Evolutionary conservation across 1,284 basidiomycete genomes (phyloP).

Genomic region (Malassezia equina): DNA sequence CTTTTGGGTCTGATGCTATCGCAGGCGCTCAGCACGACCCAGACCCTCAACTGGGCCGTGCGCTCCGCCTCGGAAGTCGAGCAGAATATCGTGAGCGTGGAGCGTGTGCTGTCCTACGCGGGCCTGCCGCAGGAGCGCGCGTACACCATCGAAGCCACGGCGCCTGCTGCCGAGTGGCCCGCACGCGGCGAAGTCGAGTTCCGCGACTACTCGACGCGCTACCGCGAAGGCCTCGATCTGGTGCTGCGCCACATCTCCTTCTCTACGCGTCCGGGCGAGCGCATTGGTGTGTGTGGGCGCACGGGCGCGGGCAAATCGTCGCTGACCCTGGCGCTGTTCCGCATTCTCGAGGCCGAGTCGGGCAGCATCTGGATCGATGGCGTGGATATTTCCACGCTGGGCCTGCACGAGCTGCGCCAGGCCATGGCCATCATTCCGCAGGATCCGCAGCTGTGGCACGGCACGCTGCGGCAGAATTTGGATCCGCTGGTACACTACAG

Average conservation of each 20-base stretch:
- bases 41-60: constrained; percentile 63
- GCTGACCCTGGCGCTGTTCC: constrained; percentile 54
- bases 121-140: constrained; percentile 68
- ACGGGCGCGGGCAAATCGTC: constrained; percentile 90
- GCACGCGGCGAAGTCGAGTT: constrained; percentile 66
- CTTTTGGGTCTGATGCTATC: constrained; percentile 81
- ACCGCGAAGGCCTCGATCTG: constrained; percentile 68
- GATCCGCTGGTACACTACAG: constrained; percentile 66
- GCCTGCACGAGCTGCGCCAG: constrained; percentile 59
- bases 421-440: constrained; percentile 73
- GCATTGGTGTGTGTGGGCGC: constrained; percentile 59
- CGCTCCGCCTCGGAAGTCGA: constrained; percentile 81
- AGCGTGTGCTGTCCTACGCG: constrained; percentile 57
- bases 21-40: constrained; percentile 56
- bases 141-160: constrained; percentile 44
- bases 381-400: constrained; percentile 70
- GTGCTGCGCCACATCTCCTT: constrained; percentile 66
- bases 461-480: constrained; percentile 72
- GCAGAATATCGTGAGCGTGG: constrained; percentile 74
- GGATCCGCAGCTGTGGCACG: constrained; percentile 69
- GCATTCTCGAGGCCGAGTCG: constrained; percentile 58
- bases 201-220: constrained; percentile 67
- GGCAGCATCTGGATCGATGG: constrained; percentile 75
- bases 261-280: constrained; percentile 60
- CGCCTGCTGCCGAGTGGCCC: constrained; percentile 59